Conservation (phyloP, 2,329 filamentous ascomycete genomes). For the Rachicladosporium sp. region DNA sequence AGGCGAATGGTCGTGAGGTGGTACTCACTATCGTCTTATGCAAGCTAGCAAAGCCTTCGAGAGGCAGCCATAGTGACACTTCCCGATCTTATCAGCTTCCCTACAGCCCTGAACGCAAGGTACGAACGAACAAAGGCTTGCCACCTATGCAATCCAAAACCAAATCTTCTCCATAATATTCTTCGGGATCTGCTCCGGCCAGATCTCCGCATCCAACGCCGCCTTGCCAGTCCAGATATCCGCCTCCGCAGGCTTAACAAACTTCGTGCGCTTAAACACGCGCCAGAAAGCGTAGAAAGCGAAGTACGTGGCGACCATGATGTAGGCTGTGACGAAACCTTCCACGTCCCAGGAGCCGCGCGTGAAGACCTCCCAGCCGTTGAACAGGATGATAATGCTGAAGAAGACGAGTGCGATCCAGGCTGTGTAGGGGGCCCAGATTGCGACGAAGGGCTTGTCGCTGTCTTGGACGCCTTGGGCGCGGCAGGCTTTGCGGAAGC, state of each 20-base stretch:
- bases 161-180: conserved; percentile 36
- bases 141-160: conserved; percentile 33
- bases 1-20: too few relatives aligned
- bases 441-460: conserved; percentile 37
- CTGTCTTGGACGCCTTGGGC: conserved; percentile 18
- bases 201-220: conserved; percentile 33
- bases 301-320: conserved; percentile 24
- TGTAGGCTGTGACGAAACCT: conserved; percentile 35
- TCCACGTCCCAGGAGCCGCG: conserved; percentile 27
- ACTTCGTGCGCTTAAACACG: conserved; percentile 48
- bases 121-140: too few relatives aligned
- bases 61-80: too few relatives aligned
- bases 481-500: conserved; percentile 18
- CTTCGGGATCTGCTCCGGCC: conserved; percentile 30
- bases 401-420: conserved; percentile 47
- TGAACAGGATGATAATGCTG: conserved; percentile 53
- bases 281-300: conserved; percentile 52
- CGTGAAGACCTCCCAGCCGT: conserved; percentile 49
- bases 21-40: too few relatives aligned
- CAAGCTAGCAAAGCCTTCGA: too few relatives aligned
- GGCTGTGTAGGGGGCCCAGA: conserved; percentile 42
- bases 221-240: conserved; percentile 38
- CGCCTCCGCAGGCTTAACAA: conserved; percentile 28
- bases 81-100: too few relatives aligned
- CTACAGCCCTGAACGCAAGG: too few relatives aligned